phyloP scores from a whole-genome alignment of 192 early-diverging fungal species.

The Backusella australiensis region DNA sequence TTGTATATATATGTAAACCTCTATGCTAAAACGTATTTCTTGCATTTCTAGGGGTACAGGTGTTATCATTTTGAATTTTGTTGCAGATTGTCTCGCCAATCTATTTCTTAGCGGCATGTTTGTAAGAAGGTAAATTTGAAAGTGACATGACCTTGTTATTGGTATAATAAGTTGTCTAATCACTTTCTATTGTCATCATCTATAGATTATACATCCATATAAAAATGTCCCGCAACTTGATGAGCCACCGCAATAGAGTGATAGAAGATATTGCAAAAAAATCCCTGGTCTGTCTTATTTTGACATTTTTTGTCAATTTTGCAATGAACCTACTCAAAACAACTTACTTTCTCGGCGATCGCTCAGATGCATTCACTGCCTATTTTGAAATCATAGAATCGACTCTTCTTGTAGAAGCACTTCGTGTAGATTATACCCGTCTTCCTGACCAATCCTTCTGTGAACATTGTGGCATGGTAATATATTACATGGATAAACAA shows the following conservation, averaged over 20 bases:
- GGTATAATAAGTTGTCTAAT: neutral
- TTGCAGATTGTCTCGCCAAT: slow-evolving; percentile 29
- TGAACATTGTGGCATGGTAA: slow-evolving; percentile 26
- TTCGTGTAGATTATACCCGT: slow-evolving; percentile 23
- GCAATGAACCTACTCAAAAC: slow-evolving; percentile 37
- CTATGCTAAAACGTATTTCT: neutral
- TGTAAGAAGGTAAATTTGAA: slow-evolving; percentile 20
- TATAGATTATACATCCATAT: slow-evolving; percentile 29
- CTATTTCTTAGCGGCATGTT: slow-evolving; percentile 38
- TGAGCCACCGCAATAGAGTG: slow-evolving; percentile 20
- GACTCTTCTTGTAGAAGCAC: slow-evolving; percentile 35
- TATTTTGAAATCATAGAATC: slow-evolving; percentile 39
- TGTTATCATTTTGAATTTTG: slow-evolving; percentile 34
- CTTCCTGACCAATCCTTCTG: slow-evolving; percentile 18
- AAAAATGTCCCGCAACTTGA: neutral
- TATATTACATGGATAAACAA: neutral
- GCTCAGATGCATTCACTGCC: slow-evolving; percentile 32
- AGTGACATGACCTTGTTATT: neutral
- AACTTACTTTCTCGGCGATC: slow-evolving; percentile 20
- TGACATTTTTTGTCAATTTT: slow-evolving; percentile 33
- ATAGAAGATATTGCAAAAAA: slow-evolving; percentile 32
- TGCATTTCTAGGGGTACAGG: slow-evolving; percentile 20
- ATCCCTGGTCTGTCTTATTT: slow-evolving; percentile 33
- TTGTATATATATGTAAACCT: neutral
- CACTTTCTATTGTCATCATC: neutral